Evolutionary conservation across 306 rosid genomes (phyloP).

Genomic region (Rosa lucieae): DNA sequence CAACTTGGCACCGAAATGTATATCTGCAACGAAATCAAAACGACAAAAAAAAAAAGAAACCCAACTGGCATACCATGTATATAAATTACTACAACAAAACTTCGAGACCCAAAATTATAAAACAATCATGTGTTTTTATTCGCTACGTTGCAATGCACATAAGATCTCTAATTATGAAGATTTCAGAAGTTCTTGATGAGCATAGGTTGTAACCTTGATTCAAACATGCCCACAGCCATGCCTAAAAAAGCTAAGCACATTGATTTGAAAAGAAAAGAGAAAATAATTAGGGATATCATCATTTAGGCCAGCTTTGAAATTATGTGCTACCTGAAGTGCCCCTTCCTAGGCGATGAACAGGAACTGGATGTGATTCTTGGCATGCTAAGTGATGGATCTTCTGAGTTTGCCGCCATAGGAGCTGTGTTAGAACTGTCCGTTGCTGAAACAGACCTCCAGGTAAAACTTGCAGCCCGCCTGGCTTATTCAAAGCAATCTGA

Average conservation of each 20-base stretch:
- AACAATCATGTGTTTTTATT: not conserved
- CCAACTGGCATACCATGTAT: not conserved
- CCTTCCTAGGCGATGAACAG: slow-evolving; percentile 95
- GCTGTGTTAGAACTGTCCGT: slow-evolving; percentile 86
- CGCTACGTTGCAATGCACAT: not conserved
- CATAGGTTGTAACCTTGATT: slow-evolving; percentile 2
- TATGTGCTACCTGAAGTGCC: slow-evolving; percentile 85
- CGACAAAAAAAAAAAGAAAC: not conserved
- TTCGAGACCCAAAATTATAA: not conserved
- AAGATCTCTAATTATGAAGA: not conserved
- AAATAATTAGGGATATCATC: not conserved
- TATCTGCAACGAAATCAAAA: not conserved
- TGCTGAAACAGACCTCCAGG: slow-evolving; percentile 98
- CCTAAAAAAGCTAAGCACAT: slow-evolving; percentile 20
- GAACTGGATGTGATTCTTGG: slow-evolving; percentile 56
- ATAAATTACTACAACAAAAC: not conserved
- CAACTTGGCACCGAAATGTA: not conserved
- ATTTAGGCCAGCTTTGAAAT: slow-evolving; percentile 11
- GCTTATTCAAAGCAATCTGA: slow-evolving; percentile 86
- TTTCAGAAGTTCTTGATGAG: not conserved
- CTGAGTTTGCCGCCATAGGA: slow-evolving; percentile 55
- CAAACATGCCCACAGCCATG: slow-evolving; percentile 13
- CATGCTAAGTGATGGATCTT: slow-evolving; percentile 30
- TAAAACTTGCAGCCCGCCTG: slow-evolving; percentile 91
- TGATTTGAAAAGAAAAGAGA: not conserved